Percentiles rank a stretch among this genome's conserved stretches.
These are phyloP conservation scores for Coemansia guatemalensis DNA, from an alignment of 192 early-diverging fungal species.

Conservation along the genomic window DNA sequence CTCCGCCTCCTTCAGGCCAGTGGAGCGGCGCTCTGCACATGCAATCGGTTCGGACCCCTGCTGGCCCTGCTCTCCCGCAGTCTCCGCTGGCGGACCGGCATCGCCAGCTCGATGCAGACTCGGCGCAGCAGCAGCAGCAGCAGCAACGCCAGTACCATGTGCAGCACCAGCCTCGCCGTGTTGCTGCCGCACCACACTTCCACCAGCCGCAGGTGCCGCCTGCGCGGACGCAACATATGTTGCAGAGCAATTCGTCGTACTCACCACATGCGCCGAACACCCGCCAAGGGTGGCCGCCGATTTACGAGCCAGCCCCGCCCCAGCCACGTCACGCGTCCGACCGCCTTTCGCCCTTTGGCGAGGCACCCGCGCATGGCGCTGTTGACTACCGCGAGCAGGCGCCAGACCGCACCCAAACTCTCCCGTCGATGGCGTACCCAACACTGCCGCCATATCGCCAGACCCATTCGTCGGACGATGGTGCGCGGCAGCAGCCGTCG, in stretches of 20 bases:
- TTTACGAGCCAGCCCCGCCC: constrained; percentile 9
- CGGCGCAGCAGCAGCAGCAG: constrained; percentile 6
- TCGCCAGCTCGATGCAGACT: constrained; percentile 5
- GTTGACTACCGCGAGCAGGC: constrained; percentile 18
- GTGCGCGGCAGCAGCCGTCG: constrained; percentile 11
- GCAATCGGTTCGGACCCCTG: constrained; percentile 4
- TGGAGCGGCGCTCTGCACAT: constrained; percentile 13
- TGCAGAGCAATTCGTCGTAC: constrained; percentile 10
- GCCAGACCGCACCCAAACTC: background rate
- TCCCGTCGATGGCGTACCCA: background rate
- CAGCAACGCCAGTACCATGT: constrained; percentile 13
- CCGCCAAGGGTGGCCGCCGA: constrained; percentile 17
- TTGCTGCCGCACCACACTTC: background rate
- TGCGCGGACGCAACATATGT: background rate
- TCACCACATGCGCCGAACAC: constrained; percentile 9
- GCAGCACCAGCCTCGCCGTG: constrained; percentile 10
- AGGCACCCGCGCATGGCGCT: constrained; percentile 1
- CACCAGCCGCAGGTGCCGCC: constrained; percentile 7
- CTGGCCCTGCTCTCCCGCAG: constrained; percentile 20
- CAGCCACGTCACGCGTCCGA: constrained; percentile 4
- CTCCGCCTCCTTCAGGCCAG: constrained; percentile 7
- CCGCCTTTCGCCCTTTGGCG: constrained; percentile 12
- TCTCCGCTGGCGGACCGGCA: constrained; percentile 26
- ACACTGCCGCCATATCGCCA: constrained; percentile 16
- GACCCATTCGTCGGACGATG: constrained; percentile 17